phyloP scores from a whole-genome alignment of 768 basidiomycete genomes.

The Lactifluus piperatus region DNA sequence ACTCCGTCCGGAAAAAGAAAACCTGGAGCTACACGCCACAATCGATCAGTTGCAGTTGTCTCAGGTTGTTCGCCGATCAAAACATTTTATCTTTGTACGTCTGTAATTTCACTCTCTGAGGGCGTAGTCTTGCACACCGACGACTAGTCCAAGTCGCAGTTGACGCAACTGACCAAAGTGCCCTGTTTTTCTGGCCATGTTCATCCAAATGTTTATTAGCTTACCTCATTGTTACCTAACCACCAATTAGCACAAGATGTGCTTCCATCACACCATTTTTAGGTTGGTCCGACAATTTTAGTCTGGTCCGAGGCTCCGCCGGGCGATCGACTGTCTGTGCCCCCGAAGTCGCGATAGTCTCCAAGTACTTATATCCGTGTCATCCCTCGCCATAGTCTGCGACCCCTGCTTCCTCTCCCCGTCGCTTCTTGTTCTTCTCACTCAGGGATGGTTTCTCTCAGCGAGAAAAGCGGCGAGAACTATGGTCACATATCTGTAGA shows the following conservation, averaged over 20 bases:
- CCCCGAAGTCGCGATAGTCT: neutral
- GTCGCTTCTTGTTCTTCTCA: neutral
- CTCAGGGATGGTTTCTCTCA: conserved; percentile 7
- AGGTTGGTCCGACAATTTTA: too few relatives aligned
- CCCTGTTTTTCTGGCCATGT: too few relatives aligned
- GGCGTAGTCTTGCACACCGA: too few relatives aligned
- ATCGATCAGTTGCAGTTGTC: neutral
- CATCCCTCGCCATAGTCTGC: neutral
- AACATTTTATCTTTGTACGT: neutral
- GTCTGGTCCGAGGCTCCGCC: neutral
- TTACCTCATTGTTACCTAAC: too few relatives aligned
- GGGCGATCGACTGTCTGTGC: neutral
- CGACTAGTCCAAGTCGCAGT: too few relatives aligned
- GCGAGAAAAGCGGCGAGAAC: conserved; percentile 14
- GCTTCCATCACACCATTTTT: too few relatives aligned
- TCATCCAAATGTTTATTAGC: too few relatives aligned
- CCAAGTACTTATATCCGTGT: neutral
- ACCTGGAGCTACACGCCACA: neutral
- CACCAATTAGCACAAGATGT: too few relatives aligned
- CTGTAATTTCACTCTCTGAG: too few relatives aligned
- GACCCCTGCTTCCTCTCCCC: neutral
- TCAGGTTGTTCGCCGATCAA: neutral
- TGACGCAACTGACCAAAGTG: too few relatives aligned
- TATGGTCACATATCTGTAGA: conserved; percentile 30
- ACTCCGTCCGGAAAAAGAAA: neutral